Conservation (phyloP, 179 eudicot species). For the Beta corolliflora region DNA sequence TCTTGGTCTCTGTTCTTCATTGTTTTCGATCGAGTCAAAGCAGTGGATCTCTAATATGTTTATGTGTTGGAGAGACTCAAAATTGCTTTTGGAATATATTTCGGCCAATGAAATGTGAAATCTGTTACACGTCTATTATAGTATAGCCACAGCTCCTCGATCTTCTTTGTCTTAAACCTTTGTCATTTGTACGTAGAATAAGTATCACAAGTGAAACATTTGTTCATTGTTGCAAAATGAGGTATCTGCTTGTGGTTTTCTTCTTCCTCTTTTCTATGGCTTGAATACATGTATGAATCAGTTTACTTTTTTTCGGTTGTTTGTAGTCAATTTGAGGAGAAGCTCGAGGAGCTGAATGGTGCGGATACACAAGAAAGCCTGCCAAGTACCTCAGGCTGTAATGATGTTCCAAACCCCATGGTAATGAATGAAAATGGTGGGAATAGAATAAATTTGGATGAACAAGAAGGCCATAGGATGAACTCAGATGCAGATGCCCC, state of each 20-base stretch:
- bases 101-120: neutral
- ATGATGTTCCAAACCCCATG: slow-evolving; percentile 34
- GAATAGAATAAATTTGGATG: slow-evolving; percentile 41
- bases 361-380: slow-evolving; percentile 48
- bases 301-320: neutral
- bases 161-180: neutral
- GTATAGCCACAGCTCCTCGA: neutral
- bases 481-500: slow-evolving; percentile 54
- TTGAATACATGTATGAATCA: neutral
- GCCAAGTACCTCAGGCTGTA: slow-evolving; percentile 46
- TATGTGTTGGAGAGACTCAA: neutral
- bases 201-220: neutral
- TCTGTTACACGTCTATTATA: too few relatives aligned
- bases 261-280: neutral
- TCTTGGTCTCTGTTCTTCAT: neutral
- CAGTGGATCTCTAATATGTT: neutral
- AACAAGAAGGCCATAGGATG: slow-evolving; percentile 41
- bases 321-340: slow-evolving; percentile 88
- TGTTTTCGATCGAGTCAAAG: neutral
- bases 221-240: neutral
- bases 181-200: neutral
- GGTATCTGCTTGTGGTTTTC: slow-evolving; percentile 3
- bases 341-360: slow-evolving; percentile 75
- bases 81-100: neutral
- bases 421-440: slow-evolving; percentile 33